Evolutionary conservation across 2,329 filamentous ascomycete genomes (phyloP).

Genomic region (Alternaria dauci): DNA sequence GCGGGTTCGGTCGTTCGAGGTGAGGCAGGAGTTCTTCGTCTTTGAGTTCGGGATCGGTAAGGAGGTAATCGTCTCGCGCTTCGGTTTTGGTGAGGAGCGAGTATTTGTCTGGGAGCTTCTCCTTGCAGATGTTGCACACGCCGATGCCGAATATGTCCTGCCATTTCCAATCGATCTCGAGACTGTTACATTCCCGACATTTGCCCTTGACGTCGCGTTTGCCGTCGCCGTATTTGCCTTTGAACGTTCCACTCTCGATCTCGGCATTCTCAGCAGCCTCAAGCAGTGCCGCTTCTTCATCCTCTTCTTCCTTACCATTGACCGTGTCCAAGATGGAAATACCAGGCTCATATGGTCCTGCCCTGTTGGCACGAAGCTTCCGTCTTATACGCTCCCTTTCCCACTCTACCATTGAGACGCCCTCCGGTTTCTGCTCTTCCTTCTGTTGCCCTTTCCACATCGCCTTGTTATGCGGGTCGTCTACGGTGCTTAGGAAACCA

Average conservation of each 20-base stretch:
- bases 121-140: constrained; percentile 86
- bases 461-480: constrained; percentile 88
- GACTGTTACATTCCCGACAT: constrained; percentile 81
- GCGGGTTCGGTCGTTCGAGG: constrained; percentile 88
- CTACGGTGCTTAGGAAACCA: constrained; percentile 87
- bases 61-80: constrained; percentile 90
- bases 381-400: constrained; percentile 80
- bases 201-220: constrained; percentile 65
- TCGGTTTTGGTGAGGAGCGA: constrained; percentile 96
- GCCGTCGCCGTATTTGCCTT: constrained; percentile 46
- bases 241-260: constrained; percentile 39
- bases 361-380: constrained; percentile 74
- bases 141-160: constrained; percentile 79
- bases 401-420: constrained; percentile 94
- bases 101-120: constrained; percentile 90
- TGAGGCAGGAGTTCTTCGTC: constrained; percentile 88
- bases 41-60: constrained; percentile 94
- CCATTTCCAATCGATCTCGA: constrained; percentile 97
- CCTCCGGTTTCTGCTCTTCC: constrained; percentile 75
- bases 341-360: constrained; percentile 87
- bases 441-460: constrained; percentile 56
- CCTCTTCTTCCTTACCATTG: constrained; percentile 43
- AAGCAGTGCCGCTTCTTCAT: constrained; percentile 36
- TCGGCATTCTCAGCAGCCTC: constrained; percentile 55
- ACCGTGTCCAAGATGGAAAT: constrained; percentile 73